Conservation (phyloP, 352 stramenopile species). For the Phytopythium delawarense region DNA sequence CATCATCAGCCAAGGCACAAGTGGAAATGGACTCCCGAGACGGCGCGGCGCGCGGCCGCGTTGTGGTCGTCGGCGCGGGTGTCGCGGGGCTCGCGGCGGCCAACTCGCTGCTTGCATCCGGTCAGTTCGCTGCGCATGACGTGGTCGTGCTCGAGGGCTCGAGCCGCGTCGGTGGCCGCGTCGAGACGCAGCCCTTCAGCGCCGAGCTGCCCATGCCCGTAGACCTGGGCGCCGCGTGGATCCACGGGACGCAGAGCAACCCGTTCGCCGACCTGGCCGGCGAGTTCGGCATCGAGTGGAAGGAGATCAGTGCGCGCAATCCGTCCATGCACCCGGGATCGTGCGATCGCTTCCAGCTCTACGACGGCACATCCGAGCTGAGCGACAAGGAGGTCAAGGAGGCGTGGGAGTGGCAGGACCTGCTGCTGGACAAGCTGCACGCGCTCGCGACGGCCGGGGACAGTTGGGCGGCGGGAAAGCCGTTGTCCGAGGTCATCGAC, state of each 20-base stretch:
- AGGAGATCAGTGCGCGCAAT: slow-evolving; percentile 53
- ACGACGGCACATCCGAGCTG: slow-evolving; percentile 23
- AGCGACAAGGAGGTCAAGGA: slow-evolving; percentile 28
- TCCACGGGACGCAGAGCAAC: slow-evolving; percentile 46
- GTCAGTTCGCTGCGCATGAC: slow-evolving; percentile 24
- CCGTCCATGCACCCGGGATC: slow-evolving; percentile 56
- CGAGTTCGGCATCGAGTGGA: slow-evolving; percentile 41
- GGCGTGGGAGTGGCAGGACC: slow-evolving; percentile 41
- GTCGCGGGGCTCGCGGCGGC: slow-evolving; percentile 43
- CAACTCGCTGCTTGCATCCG: slow-evolving; percentile 34
- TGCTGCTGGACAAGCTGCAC: slow-evolving; percentile 41
- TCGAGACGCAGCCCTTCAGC: slow-evolving; percentile 51
- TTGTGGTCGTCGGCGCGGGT: slow-evolving; percentile 47
- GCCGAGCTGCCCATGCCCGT: slow-evolving; percentile 34
- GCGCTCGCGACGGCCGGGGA: slow-evolving; percentile 20
- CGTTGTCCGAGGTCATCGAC: slow-evolving; percentile 33
- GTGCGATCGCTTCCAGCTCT: slow-evolving; percentile 45
- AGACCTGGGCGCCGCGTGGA: slow-evolving; percentile 59
- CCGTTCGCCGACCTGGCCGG: slow-evolving; percentile 34
- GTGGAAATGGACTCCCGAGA: background rate
- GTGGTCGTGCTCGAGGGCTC: slow-evolving; percentile 49
- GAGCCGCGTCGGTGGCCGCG: slow-evolving; percentile 44
- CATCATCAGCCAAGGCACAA: background rate
- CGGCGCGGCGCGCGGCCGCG: slow-evolving; percentile 16
- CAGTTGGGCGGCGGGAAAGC: slow-evolving; percentile 12